Percentiles rank a stretch among this genome's conserved stretches.
phyloP scores from a whole-genome alignment of 2,329 filamentous ascomycete species.

The Fusarium dimerum region DNA sequence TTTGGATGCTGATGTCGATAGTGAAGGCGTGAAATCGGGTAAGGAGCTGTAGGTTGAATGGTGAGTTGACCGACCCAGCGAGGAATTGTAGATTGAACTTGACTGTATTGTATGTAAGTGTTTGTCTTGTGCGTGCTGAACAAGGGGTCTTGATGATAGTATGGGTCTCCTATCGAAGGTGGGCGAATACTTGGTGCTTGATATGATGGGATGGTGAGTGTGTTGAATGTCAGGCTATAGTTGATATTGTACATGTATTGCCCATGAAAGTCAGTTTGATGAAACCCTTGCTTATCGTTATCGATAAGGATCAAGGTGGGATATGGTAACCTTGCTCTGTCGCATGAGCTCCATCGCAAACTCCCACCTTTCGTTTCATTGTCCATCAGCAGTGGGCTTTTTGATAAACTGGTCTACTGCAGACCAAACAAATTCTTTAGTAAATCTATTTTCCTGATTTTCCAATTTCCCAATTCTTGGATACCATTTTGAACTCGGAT shows the following conservation, averaged over 20 bases:
- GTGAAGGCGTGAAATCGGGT: background rate
- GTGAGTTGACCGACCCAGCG: background rate
- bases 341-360: slow-evolving; percentile 9
- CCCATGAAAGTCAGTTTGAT: slow-evolving; percentile 3
- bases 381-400: background rate
- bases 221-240: background rate
- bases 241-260: background rate
- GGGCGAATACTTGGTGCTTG: too few relatives aligned
- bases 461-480: background rate
- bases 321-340: background rate
- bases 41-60: background rate
- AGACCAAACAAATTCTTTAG: background rate
- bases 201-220: background rate
- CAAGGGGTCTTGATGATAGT: too few relatives aligned
- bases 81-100: background rate
- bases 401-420: background rate
- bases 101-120: too few relatives aligned
- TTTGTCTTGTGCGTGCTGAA: too few relatives aligned
- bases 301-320: slow-evolving; percentile 14
- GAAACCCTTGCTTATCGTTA: slow-evolving; percentile 18
- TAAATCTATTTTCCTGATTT: background rate
- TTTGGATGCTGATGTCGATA: slow-evolving; percentile 13
- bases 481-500: background rate
- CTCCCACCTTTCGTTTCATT: slow-evolving; percentile 5
- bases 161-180: too few relatives aligned